phyloP scores from a whole-genome alignment of 345 rosid species.

The Aquilaria sinensis region DNA sequence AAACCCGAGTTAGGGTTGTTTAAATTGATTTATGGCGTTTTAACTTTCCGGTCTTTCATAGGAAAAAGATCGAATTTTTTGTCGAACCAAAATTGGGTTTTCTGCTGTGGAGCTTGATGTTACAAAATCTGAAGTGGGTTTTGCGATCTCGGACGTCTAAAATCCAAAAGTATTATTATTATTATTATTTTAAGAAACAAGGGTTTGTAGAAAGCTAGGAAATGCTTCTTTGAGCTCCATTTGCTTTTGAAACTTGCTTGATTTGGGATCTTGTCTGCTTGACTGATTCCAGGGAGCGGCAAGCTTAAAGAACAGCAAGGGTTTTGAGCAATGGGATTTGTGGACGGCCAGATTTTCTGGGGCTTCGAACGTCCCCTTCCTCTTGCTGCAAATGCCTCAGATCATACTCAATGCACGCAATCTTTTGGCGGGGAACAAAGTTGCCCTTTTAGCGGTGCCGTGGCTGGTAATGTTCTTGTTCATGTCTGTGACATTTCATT shows the following conservation, averaged over 20 bases:
- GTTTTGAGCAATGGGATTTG: slow-evolving; percentile 66
- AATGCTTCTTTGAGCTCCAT: background rate
- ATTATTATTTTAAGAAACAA: background rate
- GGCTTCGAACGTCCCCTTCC: slow-evolving; percentile 68
- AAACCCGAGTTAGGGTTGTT: too few species aligned
- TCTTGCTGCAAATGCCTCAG: slow-evolving; percentile 84
- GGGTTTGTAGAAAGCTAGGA: background rate
- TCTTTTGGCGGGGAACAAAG: slow-evolving; percentile 64
- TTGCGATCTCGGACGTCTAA: too few species aligned
- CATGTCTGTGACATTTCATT: too few species aligned
- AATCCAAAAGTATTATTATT: too few species aligned
- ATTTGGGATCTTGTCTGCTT: too few species aligned
- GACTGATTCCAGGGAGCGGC: slow-evolving; percentile 28
- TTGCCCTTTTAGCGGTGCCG: slow-evolving; percentile 84
- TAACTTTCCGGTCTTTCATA: too few species aligned
- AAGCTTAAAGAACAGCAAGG: slow-evolving; percentile 27
- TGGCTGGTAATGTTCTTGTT: slow-evolving; percentile 54
- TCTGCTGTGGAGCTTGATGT: too few species aligned
- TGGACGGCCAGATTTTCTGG: slow-evolving; percentile 78
- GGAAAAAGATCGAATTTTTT: too few species aligned
- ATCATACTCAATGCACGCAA: slow-evolving; percentile 77
- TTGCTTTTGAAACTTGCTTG: background rate
- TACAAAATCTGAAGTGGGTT: too few species aligned
- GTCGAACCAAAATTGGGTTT: too few species aligned
- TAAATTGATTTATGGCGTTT: too few species aligned